These are phyloP conservation scores for Fusarium agapanthi DNA, from an alignment of 2,329 filamentous ascomycete species.

Conservation along the genomic window DNA sequence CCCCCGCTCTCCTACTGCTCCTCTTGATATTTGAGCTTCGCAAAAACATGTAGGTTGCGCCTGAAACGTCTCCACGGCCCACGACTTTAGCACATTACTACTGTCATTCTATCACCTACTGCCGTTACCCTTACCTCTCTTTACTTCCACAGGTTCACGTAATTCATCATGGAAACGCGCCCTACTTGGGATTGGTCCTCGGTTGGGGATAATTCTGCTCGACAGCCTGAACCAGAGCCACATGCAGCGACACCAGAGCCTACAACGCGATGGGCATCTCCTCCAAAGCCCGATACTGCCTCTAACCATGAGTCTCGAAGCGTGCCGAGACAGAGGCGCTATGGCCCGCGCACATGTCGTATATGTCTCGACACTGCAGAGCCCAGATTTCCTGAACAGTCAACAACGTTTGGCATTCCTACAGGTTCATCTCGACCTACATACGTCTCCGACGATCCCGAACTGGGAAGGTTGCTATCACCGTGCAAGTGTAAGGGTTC, in stretches of 20 bases:
- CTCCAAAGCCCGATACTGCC: slow-evolving; percentile 9
- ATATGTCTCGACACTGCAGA: slow-evolving; percentile 82
- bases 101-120: slow-evolving; percentile 14
- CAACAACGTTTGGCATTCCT: slow-evolving; percentile 47
- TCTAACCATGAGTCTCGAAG: slow-evolving; percentile 16
- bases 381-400: slow-evolving; percentile 55
- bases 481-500: slow-evolving; percentile 95
- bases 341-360: slow-evolving; percentile 80
- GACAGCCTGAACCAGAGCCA: slow-evolving; percentile 16
- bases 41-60: slow-evolving; percentile 43
- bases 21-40: slow-evolving; percentile 21
- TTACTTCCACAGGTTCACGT: slow-evolving; percentile 32
- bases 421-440: slow-evolving; percentile 48
- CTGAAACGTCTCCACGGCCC: slow-evolving; percentile 30
- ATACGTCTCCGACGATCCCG: slow-evolving; percentile 78
- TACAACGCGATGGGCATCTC: background rate
- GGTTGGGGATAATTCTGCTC: slow-evolving; percentile 23
- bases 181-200: slow-evolving; percentile 43
- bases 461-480: slow-evolving; percentile 80
- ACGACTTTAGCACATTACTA: slow-evolving; percentile 17
- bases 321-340: slow-evolving; percentile 53
- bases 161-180: slow-evolving; percentile 40
- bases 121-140: slow-evolving; percentile 17
- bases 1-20: slow-evolving; percentile 31
- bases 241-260: slow-evolving; percentile 7